These are phyloP conservation scores for Mycena metata DNA, from an alignment of 768 basidiomycete genomes.

Conservation along the genomic window DNA sequence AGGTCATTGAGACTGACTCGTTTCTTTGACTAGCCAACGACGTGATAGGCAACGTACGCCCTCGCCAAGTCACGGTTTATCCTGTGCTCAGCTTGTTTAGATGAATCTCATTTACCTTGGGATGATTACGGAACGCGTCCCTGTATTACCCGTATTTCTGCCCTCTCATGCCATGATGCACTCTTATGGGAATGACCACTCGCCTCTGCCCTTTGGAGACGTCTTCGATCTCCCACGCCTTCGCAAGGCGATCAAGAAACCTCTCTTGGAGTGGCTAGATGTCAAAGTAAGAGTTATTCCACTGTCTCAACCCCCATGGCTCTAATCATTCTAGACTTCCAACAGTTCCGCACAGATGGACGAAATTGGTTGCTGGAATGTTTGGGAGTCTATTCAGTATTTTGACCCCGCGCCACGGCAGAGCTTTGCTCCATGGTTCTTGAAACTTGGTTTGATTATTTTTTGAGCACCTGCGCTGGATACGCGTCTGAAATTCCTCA, in stretches of 20 bases:
- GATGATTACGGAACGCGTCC: conserved; percentile 50
- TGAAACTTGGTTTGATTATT: conserved; percentile 31
- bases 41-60: conserved; percentile 21
- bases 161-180: conserved; percentile 46
- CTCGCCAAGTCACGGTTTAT: neutral
- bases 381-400: conserved; percentile 32
- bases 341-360: conserved; percentile 21
- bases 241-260: conserved; percentile 43
- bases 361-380: conserved; percentile 53
- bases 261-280: conserved; percentile 54
- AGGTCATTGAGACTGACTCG: neutral
- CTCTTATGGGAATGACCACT: conserved; percentile 28
- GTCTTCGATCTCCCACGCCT: conserved; percentile 52
- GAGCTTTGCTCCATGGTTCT: conserved; percentile 31
- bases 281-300: conserved; percentile 45
- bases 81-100: conserved; percentile 29
- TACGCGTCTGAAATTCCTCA: conserved; percentile 32
- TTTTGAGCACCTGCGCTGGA: conserved; percentile 36
- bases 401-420: conserved; percentile 34
- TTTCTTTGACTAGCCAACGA: conserved; percentile 23
- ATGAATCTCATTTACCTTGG: conserved; percentile 55
- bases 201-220: conserved; percentile 46
- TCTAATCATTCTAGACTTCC: conserved; percentile 9
- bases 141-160: conserved; percentile 51
- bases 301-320: neutral